Evolutionary conservation across 192 early-diverging fungal species (phyloP).

Genomic region (Linnemannia hyalina): DNA sequence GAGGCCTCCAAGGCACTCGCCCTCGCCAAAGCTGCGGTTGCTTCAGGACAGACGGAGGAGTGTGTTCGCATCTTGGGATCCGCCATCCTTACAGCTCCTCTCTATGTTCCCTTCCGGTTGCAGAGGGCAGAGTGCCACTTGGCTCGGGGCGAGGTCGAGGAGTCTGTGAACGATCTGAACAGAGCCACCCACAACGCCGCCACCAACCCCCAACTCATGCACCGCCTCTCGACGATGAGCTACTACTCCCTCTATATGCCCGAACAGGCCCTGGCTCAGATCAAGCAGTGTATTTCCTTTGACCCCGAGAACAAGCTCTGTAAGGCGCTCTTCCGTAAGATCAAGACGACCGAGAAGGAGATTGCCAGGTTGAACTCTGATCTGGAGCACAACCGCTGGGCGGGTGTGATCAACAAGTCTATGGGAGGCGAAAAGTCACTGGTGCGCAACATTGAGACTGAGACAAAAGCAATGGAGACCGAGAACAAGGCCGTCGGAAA

Average conservation of each 20-base stretch:
- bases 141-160: constrained; percentile 80
- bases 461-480: constrained; percentile 47
- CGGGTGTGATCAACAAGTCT: constrained; percentile 67
- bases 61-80: constrained; percentile 64
- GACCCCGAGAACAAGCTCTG: constrained; percentile 95
- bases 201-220: constrained; percentile 69
- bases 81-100: constrained; percentile 69
- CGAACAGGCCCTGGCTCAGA: constrained; percentile 71
- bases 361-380: constrained; percentile 71
- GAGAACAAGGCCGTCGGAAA: constrained; percentile 51
- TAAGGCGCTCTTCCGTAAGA: constrained; percentile 76
- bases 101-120: constrained; percentile 68
- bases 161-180: constrained; percentile 86
- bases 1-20: constrained; percentile 58
- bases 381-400: constrained; percentile 70
- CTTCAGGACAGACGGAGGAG: constrained; percentile 63
- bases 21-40: constrained; percentile 57
- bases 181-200: constrained; percentile 83
- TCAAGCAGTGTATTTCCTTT: constrained; percentile 89
- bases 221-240: constrained; percentile 80
- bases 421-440: constrained; percentile 56
- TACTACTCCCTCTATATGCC: constrained; percentile 78
- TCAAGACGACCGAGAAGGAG: constrained; percentile 84
- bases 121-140: constrained; percentile 83
- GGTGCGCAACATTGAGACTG: constrained; percentile 44